Evolutionary conservation across 441 rosid genomes (phyloP).

Genomic region (Gossypium davidsonii): DNA sequence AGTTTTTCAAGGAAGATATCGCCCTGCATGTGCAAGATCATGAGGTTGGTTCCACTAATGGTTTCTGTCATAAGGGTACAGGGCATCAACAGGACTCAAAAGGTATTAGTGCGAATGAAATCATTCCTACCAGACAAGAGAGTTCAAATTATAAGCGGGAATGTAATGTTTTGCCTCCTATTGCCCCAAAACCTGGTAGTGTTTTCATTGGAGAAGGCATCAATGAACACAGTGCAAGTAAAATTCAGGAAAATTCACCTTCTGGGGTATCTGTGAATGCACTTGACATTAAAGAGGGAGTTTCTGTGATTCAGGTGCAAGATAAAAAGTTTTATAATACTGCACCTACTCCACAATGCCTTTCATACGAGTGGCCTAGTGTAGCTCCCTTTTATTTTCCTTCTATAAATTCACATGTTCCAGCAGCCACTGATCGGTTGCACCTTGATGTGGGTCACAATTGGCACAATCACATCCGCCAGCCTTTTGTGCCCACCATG

Average conservation of each 20-base stretch:
- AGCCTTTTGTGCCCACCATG: slow-evolving; percentile 64
- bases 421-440: slow-evolving; percentile 87
- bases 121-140: slow-evolving; percentile 21
- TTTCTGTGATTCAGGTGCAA: slow-evolving; percentile 30
- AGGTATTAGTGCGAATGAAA: slow-evolving; percentile 14
- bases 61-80: slow-evolving; percentile 9
- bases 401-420: slow-evolving; percentile 64
- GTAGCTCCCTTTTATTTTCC: slow-evolving; percentile 70
- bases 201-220: slow-evolving; percentile 29
- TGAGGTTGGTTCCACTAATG: slow-evolving; percentile 28
- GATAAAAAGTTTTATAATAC: slow-evolving; percentile 30
- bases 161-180: slow-evolving; percentile 23
- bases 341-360: slow-evolving; percentile 42
- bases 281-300: slow-evolving; percentile 35
- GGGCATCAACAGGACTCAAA: slow-evolving; percentile 15
- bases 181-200: slow-evolving; percentile 22
- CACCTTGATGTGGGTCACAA: slow-evolving; percentile 93
- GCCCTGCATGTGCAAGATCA: slow-evolving; percentile 17
- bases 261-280: slow-evolving; percentile 27
- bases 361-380: slow-evolving; percentile 88
- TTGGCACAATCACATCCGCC: slow-evolving; percentile 73
- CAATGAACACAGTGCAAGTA: slow-evolving; percentile 24
- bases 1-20: slow-evolving; percentile 27
- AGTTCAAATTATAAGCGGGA: slow-evolving; percentile 23
- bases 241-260: slow-evolving; percentile 26